A percentile compares a stretch with the other conserved stretches of the same genome.
Evolutionary conservation across 257 asterid genomes (phyloP).

Genomic region (Solanum rostratum): DNA sequence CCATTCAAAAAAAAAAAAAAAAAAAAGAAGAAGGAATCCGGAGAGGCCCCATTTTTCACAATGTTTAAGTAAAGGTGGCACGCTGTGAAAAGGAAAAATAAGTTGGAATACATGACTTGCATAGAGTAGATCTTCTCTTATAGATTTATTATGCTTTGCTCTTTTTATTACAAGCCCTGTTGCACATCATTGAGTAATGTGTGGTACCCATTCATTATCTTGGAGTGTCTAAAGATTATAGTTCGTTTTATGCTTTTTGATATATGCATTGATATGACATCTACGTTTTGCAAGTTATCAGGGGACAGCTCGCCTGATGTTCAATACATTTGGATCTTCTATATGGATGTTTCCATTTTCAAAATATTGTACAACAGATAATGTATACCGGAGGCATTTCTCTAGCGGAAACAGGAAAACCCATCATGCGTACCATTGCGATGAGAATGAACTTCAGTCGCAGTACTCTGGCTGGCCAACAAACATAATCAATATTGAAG

Average conservation of each 20-base stretch:
- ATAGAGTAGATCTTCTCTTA: background rate
- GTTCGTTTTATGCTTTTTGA: conserved; percentile 7
- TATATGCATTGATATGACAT: conserved; percentile 17
- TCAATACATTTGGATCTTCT: conserved; percentile 94
- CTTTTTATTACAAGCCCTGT: background rate
- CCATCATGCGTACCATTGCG: conserved; percentile 49
- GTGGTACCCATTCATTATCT: background rate
- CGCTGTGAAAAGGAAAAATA: background rate
- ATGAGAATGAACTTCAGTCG: conserved; percentile 51
- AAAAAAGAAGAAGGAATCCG: background rate
- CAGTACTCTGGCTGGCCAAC: conserved; percentile 99
- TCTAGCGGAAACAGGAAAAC: conserved; percentile 49
- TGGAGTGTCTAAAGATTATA: background rate
- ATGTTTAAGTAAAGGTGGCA: background rate
- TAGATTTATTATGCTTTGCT: background rate
- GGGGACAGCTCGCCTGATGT: conserved; percentile 99
- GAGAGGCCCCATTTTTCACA: background rate
- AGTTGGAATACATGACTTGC: background rate
- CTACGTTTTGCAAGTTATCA: conserved; percentile 48
- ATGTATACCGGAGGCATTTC: conserved; percentile 60
- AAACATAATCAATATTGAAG: conserved; percentile 72
- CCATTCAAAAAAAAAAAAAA: background rate
- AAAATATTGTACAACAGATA: conserved; percentile 78
- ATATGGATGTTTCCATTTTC: conserved; percentile 93
- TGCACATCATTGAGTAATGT: background rate